These are phyloP conservation scores for Asterionellopsis glacialis DNA, from an alignment of 108 stramenopile genomes.

Conservation along the genomic window DNA sequence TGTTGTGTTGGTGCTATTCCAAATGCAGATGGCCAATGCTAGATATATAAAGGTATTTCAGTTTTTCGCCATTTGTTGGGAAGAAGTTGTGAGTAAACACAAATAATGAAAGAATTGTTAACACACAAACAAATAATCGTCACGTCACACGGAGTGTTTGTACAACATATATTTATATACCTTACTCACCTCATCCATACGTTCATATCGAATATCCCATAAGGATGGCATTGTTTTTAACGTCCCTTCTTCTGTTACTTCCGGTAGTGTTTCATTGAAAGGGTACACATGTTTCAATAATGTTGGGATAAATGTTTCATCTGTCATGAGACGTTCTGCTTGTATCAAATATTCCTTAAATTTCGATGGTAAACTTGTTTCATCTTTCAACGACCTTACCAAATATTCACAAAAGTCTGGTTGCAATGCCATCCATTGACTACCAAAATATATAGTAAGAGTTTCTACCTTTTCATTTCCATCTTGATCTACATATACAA, in stretches of 20 bases:
- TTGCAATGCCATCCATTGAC: slow-evolving; percentile 82
- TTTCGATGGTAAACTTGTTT: slow-evolving; percentile 51
- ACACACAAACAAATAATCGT: too few relatives aligned
- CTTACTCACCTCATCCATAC: too few relatives aligned
- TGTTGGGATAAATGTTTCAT: slow-evolving; percentile 85
- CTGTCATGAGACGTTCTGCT: slow-evolving; percentile 71
- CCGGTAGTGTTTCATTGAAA: slow-evolving; percentile 44
- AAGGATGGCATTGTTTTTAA: slow-evolving; percentile 31
- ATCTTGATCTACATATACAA: slow-evolving; percentile 47
- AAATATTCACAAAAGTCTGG: slow-evolving; percentile 67
- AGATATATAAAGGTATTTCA: slow-evolving; percentile 5
- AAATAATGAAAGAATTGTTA: too few relatives aligned
- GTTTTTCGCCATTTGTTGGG: too few relatives aligned
- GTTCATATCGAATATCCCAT: slow-evolving; percentile 52
- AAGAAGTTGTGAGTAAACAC: too few relatives aligned
- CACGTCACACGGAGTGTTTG: too few relatives aligned
- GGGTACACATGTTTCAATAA: slow-evolving; percentile 63
- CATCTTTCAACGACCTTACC: slow-evolving; percentile 43
- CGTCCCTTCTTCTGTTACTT: slow-evolving; percentile 29
- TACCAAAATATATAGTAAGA: slow-evolving; percentile 70
- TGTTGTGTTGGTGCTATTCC: slow-evolving; percentile 40
- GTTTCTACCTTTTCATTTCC: slow-evolving; percentile 18
- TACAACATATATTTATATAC: too few relatives aligned
- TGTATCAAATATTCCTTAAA: slow-evolving; percentile 51
- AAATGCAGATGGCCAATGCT: slow-evolving; percentile 65